Base-by-base conservation (phyloP, 176 grass and related monocot species). In the Ensete ventricosum region DNA sequence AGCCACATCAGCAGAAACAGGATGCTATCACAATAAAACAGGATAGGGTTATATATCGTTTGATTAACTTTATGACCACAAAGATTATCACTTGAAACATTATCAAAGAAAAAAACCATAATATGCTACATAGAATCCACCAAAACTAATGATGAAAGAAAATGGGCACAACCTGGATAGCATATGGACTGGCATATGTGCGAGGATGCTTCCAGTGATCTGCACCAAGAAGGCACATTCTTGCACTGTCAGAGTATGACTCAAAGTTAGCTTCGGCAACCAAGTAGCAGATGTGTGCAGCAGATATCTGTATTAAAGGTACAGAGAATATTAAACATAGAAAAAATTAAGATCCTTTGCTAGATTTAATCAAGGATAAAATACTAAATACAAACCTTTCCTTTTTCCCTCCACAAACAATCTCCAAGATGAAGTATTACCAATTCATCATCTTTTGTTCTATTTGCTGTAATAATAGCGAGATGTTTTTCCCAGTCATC, bases 401-500 rank as follows among this genome's bases (percentile, higher is more conserved):
- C 79, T 94, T 78, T 99, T 74, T 99, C 95, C 81, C 89, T 99
- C 95, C 95, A 99, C 21, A 99, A 86, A 75, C 95, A 91, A 85
- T 99, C 95, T 48, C 91, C 95, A 74, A 99, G 88, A 82, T 99
- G 91, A 73, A 92, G 89, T 60, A 99, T 94, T 50, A 99, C 95
- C 73, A 99, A 81, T 75, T 88, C 88, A 77, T 94, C 95, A 77
- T 84, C 86, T 74, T 94, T 99, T 54, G 95, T 99, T 76, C 91
- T 91, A 73, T 99, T 99, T 82, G 91, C 95, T 48, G 90, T 91
- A 68, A 99, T 89, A 76, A 99, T 94, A 67, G 95, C 95, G 76
- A 99, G 80, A 94, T 99, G 91, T 73, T 94, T 84, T 83, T 94
- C 91, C 91, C 95, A 99, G 57, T 91, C 91, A 85, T 94, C 88